A percentile compares a stretch with the other conserved stretches of the same genome.
These are phyloP conservation scores for Curvularia sp. DNA, from an alignment of 2,329 filamentous ascomycete genomes.

Conservation along the genomic window DNA sequence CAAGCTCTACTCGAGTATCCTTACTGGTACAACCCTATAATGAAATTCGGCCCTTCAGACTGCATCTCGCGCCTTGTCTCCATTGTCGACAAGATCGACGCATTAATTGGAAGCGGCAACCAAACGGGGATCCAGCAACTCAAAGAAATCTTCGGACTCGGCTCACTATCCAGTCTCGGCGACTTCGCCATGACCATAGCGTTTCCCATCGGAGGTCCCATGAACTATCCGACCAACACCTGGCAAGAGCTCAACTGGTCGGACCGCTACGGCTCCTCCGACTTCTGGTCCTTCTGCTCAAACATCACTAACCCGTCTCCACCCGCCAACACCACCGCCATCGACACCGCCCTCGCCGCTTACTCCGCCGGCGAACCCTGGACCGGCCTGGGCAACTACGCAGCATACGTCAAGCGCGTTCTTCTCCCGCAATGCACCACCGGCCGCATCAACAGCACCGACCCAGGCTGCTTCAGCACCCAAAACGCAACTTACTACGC, in stretches of 20 bases:
- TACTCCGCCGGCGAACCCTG: conserved; percentile 60
- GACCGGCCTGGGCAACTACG: conserved; percentile 60
- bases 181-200: conserved; percentile 60
- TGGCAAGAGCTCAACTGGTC: conserved; percentile 64
- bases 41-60: conserved; percentile 58
- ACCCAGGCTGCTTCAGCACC: conserved; percentile 55
- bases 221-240: conserved; percentile 59
- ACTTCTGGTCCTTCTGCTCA: conserved; percentile 62
- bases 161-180: conserved; percentile 53
- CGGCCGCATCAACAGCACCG: conserved; percentile 53
- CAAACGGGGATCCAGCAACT: conserved; percentile 54
- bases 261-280: conserved; percentile 50
- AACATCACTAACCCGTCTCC: conserved; percentile 59
- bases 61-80: conserved; percentile 58
- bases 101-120: conserved; percentile 54
- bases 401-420: conserved; percentile 58
- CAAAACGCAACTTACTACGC: conserved; percentile 55
- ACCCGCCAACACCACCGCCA: conserved; percentile 52
- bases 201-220: conserved; percentile 56
- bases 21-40: conserved; percentile 60
- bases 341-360: conserved; percentile 57
- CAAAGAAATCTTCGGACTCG: conserved; percentile 58
- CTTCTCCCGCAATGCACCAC: conserved; percentile 54
- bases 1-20: conserved; percentile 55
- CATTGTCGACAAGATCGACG: conserved; percentile 60